Percentiles rank a stretch among this genome's conserved stretches.
Conservation (phyloP, 2,329 filamentous ascomycete genomes). For the Colletotrichum noveboracense region DNA sequence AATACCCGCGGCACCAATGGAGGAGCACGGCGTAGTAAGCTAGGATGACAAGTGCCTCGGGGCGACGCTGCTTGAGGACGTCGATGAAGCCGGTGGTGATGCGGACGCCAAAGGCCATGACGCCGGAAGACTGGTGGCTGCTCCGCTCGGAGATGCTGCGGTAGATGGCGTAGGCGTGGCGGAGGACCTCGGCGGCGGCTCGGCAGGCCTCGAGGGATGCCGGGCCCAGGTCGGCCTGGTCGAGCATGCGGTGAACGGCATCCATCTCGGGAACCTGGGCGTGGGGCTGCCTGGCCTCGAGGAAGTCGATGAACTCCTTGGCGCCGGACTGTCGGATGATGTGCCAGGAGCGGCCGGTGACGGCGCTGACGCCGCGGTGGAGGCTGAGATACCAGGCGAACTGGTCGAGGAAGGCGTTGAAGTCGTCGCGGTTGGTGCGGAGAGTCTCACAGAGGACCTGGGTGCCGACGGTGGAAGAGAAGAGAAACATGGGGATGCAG, state of each 20-base stretch:
- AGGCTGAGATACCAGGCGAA: slow-evolving; percentile 47
- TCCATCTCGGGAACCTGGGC: slow-evolving; percentile 36
- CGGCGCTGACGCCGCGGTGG: slow-evolving; percentile 46
- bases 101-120: slow-evolving; percentile 33
- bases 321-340: slow-evolving; percentile 40
- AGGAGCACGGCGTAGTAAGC: slow-evolving; percentile 55
- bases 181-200: slow-evolving; percentile 32
- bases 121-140: slow-evolving; percentile 34
- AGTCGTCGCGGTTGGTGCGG: slow-evolving; percentile 37
- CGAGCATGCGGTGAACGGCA: background rate
- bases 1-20: slow-evolving; percentile 42
- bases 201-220: slow-evolving; percentile 32
- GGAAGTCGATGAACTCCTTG: slow-evolving; percentile 22
- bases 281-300: slow-evolving; percentile 24
- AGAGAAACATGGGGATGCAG: slow-evolving; percentile 48
- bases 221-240: slow-evolving; percentile 25
- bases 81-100: slow-evolving; percentile 38
- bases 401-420: slow-evolving; percentile 43
- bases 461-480: slow-evolving; percentile 37
- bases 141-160: slow-evolving; percentile 26
- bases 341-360: slow-evolving; percentile 39
- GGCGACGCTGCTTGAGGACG: slow-evolving; percentile 36
- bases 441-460: slow-evolving; percentile 18
- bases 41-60: slow-evolving; percentile 50
- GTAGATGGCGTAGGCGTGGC: slow-evolving; percentile 39